phyloP scores from a whole-genome alignment of 1,284 basidiomycete species.

The Sanghuangporus weigelae region DNA sequence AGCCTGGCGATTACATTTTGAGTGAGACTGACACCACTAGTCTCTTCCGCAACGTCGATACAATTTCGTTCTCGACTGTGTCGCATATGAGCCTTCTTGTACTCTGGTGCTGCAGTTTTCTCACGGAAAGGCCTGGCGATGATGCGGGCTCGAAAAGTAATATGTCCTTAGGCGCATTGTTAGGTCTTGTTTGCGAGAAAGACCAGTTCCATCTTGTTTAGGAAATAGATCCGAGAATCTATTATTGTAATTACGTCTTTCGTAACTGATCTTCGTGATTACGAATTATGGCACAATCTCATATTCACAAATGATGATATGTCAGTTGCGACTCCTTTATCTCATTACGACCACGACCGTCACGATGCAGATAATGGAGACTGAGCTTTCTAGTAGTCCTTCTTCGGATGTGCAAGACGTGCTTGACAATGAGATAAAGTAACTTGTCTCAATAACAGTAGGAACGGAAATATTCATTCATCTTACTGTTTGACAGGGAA shows the following conservation, averaged over 20 bases:
- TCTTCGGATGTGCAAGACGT: slow-evolving; percentile 1
- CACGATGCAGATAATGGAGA: slow-evolving; percentile 6
- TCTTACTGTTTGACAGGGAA: slow-evolving; percentile 39
- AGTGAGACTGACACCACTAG: neutral
- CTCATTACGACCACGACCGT: neutral
- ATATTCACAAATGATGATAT: neutral
- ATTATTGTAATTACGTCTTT: neutral
- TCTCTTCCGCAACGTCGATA: neutral
- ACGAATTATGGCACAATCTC: neutral
- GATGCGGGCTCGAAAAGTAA: too few species aligned
- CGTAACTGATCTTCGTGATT: too few species aligned
- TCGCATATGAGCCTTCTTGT: too few species aligned
- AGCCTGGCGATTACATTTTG: neutral
- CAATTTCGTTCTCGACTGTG: neutral
- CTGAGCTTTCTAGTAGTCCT: neutral
- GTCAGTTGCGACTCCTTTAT: neutral
- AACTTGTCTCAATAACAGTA: neutral
- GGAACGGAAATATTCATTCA: neutral
- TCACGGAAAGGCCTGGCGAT: too few species aligned
- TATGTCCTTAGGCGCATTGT: neutral
- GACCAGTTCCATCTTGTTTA: neutral
- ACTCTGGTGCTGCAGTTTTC: too few species aligned
- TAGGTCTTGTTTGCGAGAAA: neutral
- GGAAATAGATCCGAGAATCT: neutral
- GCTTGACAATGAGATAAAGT: slow-evolving; percentile 15